Percentiles rank a stretch among this genome's conserved stretches.
phyloP scores from a whole-genome alignment of 2,329 filamentous ascomycete genomes.

The Neonectria sp. region DNA sequence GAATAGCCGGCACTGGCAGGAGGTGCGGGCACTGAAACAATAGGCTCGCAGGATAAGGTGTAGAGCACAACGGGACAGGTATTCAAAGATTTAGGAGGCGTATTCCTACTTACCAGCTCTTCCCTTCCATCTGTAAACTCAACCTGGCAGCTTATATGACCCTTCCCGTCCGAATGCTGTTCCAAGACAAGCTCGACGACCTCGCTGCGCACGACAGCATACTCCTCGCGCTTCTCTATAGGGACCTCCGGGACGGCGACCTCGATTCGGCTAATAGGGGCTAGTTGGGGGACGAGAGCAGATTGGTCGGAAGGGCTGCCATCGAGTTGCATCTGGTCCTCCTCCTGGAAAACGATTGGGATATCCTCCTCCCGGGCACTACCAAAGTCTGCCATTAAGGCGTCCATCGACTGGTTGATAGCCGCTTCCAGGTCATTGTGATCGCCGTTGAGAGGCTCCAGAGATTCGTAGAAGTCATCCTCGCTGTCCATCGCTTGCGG shows the following conservation, averaged over 20 bases:
- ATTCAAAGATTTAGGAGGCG: too few relatives aligned
- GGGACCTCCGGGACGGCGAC: conserved; percentile 50
- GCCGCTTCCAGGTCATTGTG: conserved; percentile 15
- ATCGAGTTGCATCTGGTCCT: neutral
- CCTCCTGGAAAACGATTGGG: neutral
- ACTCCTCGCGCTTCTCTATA: conserved; percentile 47
- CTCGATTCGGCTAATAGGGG: conserved; percentile 42
- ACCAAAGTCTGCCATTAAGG: conserved; percentile 22
- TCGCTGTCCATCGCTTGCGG: conserved; percentile 37
- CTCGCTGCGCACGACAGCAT: conserved; percentile 53
- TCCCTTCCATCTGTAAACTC: conserved; percentile 64
- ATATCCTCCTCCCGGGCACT: neutral
- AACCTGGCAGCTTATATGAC: conserved; percentile 52
- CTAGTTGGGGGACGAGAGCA: neutral
- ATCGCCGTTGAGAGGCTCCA: conserved; percentile 1
- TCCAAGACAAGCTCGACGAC: conserved; percentile 56
- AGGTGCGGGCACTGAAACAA: neutral
- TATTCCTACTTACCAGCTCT: conserved; percentile 58
- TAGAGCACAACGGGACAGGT: conserved; percentile 8
- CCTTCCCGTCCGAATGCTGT: conserved; percentile 45
- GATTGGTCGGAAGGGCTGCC: neutral
- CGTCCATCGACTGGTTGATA: conserved; percentile 28
- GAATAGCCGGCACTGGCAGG: neutral
- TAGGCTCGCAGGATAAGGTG: neutral
- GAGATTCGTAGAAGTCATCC: conserved; percentile 26